Percentiles rank a stretch among this genome's conserved stretches.
Evolutionary conservation across 1,284 basidiomycete genomes (phyloP).

Genomic region (Ustilago curta): DNA sequence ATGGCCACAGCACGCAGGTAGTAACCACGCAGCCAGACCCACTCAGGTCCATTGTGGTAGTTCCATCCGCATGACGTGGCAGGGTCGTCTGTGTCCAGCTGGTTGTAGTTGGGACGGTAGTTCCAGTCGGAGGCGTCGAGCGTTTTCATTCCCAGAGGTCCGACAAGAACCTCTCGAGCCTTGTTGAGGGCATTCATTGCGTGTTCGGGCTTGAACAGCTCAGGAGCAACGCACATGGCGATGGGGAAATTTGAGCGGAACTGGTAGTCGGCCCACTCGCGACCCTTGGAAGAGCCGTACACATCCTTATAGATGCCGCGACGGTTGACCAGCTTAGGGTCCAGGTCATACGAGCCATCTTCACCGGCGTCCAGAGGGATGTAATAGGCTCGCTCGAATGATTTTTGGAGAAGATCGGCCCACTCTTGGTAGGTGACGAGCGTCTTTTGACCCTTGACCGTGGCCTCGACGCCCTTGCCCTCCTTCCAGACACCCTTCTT

Average conservation of each 20-base stretch:
- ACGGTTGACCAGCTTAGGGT: constrained; percentile 82
- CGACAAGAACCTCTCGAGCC: constrained; percentile 54
- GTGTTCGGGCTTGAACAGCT: constrained; percentile 85
- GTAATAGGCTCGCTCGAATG: constrained; percentile 91
- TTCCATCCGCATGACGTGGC: constrained; percentile 58
- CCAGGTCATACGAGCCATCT: constrained; percentile 80
- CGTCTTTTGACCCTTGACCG: constrained; percentile 77
- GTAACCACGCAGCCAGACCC: constrained; percentile 94
- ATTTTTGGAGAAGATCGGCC: constrained; percentile 83
- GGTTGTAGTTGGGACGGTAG: constrained; percentile 64
- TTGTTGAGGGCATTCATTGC: constrained; percentile 75
- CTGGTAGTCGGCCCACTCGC: constrained; percentile 96
- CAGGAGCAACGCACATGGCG: constrained; percentile 96
- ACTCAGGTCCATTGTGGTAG: constrained; percentile 80
- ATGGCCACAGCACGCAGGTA: constrained; percentile 85
- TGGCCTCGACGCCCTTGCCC: constrained; percentile 81
- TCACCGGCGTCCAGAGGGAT: constrained; percentile 83
- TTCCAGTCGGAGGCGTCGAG: constrained; percentile 62
- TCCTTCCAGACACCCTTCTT: constrained; percentile 80
- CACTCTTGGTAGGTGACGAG: constrained; percentile 90
- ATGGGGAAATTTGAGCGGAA: constrained; percentile 82
- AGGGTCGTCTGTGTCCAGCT: constrained; percentile 53
- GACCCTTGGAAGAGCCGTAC: constrained; percentile 72
- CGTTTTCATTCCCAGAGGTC: constrained; percentile 62
- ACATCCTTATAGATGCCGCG: constrained; percentile 99